These are phyloP conservation scores for Phlebiopsis flavidoalba DNA, from an alignment of 768 basidiomycete genomes.

Conservation along the genomic window DNA sequence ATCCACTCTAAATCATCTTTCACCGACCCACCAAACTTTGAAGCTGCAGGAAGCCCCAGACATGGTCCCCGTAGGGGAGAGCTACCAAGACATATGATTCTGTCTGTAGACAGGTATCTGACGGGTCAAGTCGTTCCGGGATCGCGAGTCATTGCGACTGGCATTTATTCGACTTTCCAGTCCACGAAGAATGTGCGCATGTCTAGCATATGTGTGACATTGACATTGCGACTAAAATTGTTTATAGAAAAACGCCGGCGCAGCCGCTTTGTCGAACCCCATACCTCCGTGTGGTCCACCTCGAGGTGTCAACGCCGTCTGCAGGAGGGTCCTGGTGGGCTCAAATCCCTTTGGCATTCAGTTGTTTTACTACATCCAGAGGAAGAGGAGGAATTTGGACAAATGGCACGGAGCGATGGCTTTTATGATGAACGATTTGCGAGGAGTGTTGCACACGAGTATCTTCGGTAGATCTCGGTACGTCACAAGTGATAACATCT, in stretches of 20 bases:
- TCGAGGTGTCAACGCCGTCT: constrained; percentile 83
- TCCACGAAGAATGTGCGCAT: constrained; percentile 72
- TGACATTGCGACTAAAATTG: neutral
- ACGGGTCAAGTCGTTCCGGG: constrained; percentile 94
- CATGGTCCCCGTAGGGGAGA: constrained; percentile 97
- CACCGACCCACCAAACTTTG: constrained; percentile 91
- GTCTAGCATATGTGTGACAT: no score
- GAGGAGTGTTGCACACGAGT: constrained; percentile 90
- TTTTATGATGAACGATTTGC: constrained; percentile 96
- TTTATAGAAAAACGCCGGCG: constrained; percentile 68
- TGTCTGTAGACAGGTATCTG: constrained; percentile 87
- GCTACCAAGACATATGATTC: constrained; percentile 88
- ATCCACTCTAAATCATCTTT: constrained; percentile 92
- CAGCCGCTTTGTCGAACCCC: constrained; percentile 89
- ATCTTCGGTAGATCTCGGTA: constrained; percentile 94
- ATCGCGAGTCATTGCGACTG: constrained; percentile 91
- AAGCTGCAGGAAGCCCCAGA: constrained; percentile 99
- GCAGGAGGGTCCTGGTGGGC: constrained; percentile 59
- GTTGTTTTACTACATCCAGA: constrained; percentile 92
- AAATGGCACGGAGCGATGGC: constrained; percentile 82
- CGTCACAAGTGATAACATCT: constrained; percentile 10
- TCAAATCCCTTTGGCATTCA: constrained; percentile 84
- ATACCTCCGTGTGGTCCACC: constrained; percentile 88
- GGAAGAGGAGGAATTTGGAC: constrained; percentile 94
- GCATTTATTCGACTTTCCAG: constrained; percentile 95